Percentiles rank a stretch among this genome's conserved stretches.
Evolutionary conservation across 768 basidiomycete genomes (phyloP).

Genomic region (Nidularia pulvinata): DNA sequence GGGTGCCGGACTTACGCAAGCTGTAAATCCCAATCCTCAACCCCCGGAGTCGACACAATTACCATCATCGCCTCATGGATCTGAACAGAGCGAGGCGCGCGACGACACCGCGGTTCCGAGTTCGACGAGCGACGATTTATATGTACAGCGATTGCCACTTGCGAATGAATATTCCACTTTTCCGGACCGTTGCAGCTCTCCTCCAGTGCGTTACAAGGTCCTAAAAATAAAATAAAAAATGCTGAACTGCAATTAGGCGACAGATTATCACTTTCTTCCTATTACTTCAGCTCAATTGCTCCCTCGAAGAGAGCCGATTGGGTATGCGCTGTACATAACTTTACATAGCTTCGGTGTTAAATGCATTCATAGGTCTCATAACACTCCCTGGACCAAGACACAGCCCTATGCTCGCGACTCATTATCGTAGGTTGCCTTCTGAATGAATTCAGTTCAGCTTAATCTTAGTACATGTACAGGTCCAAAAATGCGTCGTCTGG

Average conservation of each 20-base stretch:
- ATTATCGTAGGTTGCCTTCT: neutral
- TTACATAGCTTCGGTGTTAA: too few relatives aligned
- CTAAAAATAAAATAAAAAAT: too few relatives aligned
- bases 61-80: too few relatives aligned
- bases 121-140: neutral
- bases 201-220: neutral
- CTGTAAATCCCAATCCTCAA: too few relatives aligned
- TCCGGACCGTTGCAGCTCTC: neutral
- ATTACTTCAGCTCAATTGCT: slow-evolving; percentile 7
- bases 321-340: neutral
- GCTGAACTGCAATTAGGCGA: too few relatives aligned
- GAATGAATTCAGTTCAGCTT: neutral
- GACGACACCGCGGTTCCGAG: neutral
- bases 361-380: too few relatives aligned
- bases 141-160: neutral
- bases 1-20: too few relatives aligned
- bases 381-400: too few relatives aligned
- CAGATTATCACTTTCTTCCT: neutral
- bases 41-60: too few relatives aligned
- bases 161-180: neutral
- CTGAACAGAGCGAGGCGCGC: neutral
- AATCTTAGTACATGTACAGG: neutral
- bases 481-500: slow-evolving; percentile 5
- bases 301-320: slow-evolving; percentile 4
- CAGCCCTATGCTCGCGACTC: too few relatives aligned